These are phyloP conservation scores for Phymatotrichopsis omnivora DNA, from an alignment of 2,329 filamentous ascomycete species.

Conservation along the genomic window DNA sequence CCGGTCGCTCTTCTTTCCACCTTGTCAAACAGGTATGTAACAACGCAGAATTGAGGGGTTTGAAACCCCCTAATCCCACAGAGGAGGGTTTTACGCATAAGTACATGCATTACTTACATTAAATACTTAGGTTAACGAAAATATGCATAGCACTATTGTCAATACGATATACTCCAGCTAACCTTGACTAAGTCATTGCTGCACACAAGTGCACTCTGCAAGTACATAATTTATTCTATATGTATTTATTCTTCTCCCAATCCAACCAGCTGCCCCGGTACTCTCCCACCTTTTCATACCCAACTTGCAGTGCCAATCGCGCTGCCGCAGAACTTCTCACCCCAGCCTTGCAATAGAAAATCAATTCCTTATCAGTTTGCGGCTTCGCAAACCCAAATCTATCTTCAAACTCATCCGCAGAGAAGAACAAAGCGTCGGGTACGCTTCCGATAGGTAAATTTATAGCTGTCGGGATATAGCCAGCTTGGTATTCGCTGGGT, in stretches of 20 bases:
- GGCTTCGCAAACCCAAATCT: slow-evolving; percentile 70
- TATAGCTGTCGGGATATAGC: slow-evolving; percentile 67
- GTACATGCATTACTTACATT: too few relatives aligned
- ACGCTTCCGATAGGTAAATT: slow-evolving; percentile 71
- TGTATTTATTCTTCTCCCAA: slow-evolving; percentile 50
- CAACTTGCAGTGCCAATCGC: slow-evolving; percentile 61
- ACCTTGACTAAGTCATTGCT: too few relatives aligned
- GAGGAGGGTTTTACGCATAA: too few relatives aligned
- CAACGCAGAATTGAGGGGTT: too few relatives aligned
- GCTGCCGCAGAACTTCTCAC: slow-evolving; percentile 72
- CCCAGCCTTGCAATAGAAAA: slow-evolving; percentile 92
- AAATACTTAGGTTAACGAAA: too few relatives aligned
- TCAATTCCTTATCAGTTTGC: slow-evolving; percentile 45
- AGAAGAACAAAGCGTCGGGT: slow-evolving; percentile 69
- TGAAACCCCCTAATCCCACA: too few relatives aligned
- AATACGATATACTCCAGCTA: too few relatives aligned
- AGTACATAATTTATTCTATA: too few relatives aligned
- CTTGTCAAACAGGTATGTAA: too few relatives aligned
- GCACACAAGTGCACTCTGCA: too few relatives aligned
- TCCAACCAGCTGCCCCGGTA: slow-evolving; percentile 53
- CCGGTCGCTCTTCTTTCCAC: too few relatives aligned
- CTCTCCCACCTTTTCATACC: slow-evolving; percentile 52
- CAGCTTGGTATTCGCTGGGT: slow-evolving; percentile 55
- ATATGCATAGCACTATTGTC: too few relatives aligned
- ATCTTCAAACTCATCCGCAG: slow-evolving; percentile 69